These are phyloP conservation scores for Ceratorhiza oryzae-sativae DNA, from an alignment of 1,284 basidiomycete genomes.

Conservation along the genomic window DNA sequence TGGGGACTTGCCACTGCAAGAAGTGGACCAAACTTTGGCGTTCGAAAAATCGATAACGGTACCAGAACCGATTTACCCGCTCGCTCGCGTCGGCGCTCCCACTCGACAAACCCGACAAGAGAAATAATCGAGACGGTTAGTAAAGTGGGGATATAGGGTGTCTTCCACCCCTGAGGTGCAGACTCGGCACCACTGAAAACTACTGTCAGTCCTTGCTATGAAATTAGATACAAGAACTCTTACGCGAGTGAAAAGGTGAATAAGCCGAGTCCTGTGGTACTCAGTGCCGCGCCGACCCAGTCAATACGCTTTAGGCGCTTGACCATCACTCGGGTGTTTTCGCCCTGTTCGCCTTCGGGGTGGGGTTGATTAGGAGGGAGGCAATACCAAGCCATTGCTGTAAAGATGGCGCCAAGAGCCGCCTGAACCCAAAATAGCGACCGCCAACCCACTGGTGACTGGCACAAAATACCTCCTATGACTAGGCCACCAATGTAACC, in stretches of 20 bases:
- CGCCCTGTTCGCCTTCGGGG: conserved; percentile 29
- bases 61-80: conserved; percentile 37
- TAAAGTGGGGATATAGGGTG: conserved; percentile 41
- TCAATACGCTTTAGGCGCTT: conserved; percentile 39
- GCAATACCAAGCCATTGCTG: conserved; percentile 31
- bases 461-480: conserved; percentile 40
- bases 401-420: conserved; percentile 23
- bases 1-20: conserved; percentile 38
- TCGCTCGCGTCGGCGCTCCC: conserved; percentile 40
- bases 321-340: conserved; percentile 25
- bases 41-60: conserved; percentile 40
- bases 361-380: conserved; percentile 30
- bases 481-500: conserved; percentile 42
- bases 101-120: conserved; percentile 40
- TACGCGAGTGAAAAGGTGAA: conserved; percentile 42
- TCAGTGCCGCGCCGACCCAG: conserved; percentile 39
- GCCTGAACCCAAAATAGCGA: conserved; percentile 38
- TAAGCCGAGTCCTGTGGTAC: conserved; percentile 28
- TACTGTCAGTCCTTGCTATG: not conserved
- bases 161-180: conserved; percentile 41
- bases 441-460: conserved; percentile 34
- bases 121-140: conserved; percentile 34
- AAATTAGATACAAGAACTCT: not conserved
- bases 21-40: conserved; percentile 39
- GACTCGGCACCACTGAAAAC: conserved; percentile 40